These are phyloP conservation scores for Saccharomycopsis sp. DNA, from an alignment of 805 yeast species.

Conservation along the genomic window DNA sequence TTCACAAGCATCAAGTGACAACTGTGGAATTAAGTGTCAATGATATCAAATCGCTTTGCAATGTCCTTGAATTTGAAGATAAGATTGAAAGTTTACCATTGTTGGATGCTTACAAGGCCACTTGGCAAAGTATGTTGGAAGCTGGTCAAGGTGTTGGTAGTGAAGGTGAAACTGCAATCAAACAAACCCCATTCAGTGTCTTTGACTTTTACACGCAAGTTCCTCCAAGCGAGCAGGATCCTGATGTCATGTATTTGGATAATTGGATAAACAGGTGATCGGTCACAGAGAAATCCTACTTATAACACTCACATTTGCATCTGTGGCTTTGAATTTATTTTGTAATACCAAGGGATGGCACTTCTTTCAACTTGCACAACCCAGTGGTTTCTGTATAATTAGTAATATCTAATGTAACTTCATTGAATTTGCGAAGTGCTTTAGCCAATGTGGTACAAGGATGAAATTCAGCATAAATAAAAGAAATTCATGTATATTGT, in stretches of 20 bases:
- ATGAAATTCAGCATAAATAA: too few species aligned
- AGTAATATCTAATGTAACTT: too few species aligned
- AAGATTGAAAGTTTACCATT: constrained; percentile 53
- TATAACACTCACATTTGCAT: too few species aligned
- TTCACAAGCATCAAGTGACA: constrained; percentile 64
- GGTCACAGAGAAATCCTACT: too few species aligned
- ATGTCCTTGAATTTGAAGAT: constrained; percentile 82
- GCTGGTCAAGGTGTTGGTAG: constrained; percentile 29
- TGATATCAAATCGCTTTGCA: constrained; percentile 79
- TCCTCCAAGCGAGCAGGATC: constrained; percentile 30
- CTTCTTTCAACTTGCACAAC: too few species aligned
- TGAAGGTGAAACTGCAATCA: constrained; percentile 13
- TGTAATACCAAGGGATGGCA: too few species aligned
- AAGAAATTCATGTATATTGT: too few species aligned
- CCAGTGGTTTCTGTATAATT: too few species aligned
- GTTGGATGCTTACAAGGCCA: constrained; percentile 64
- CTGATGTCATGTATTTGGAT: constrained; percentile 41
- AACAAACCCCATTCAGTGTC: constrained; percentile 22
- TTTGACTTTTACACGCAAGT: constrained; percentile 38
- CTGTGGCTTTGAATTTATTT: too few species aligned
- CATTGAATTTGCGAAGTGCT: too few species aligned
- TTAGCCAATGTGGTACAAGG: too few species aligned
- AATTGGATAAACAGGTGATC: constrained; percentile 33
- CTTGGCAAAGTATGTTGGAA: constrained; percentile 59
- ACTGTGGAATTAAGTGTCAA: constrained; percentile 67